Base-by-base conservation (phyloP, 345 rosid species). In the Viola odorata region DNA sequence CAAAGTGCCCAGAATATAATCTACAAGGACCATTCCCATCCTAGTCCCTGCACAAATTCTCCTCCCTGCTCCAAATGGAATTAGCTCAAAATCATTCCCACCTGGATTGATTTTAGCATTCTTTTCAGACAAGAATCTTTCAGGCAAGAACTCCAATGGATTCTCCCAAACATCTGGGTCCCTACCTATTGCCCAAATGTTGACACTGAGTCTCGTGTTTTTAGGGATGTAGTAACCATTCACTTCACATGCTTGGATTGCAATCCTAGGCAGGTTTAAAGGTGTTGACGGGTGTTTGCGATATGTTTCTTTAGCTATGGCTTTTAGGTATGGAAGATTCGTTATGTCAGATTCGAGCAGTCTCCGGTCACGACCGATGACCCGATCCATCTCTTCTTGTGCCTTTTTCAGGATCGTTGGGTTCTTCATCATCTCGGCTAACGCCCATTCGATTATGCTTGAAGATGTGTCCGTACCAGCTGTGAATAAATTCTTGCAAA, bases 391-490 rank as follows among this genome's bases (percentile, higher is more conserved):
- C 77, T 86, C 89, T 0, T 77, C 76, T 0, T 86, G 92, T 12
- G 82, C 87, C 15, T 57, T 37, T 36, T 66, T 73, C 5, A 86
- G 55, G 45, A 84, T 77, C 12, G 14, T 68, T 0, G 82, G 81
- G 59, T 74, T 79, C 5, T 66, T 58, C 58, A 81, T 5, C 75
- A 85, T 74, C 69, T 85, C 86, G 0, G 79, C 71, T 0, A 85
- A 42, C 37, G 86, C 68, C 91, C 86, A 83, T 58, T 83, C 91
- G 36, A 83, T 80, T 16, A 73, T 23, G 70, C 88, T 83, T 0
- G 88, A 83, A 12, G 86, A 73, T 9, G 91, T 77, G 71, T 85
- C 91, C 0, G 86, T 81, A 5, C 91, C 91, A 1, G 88, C 91
- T 0, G 79, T 58, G 70, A 85, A 85, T 47, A 85, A 55, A 58